Base-by-base conservation (phyloP, 805 yeast genomes). In the Scheffersomyces coipomensis region DNA sequence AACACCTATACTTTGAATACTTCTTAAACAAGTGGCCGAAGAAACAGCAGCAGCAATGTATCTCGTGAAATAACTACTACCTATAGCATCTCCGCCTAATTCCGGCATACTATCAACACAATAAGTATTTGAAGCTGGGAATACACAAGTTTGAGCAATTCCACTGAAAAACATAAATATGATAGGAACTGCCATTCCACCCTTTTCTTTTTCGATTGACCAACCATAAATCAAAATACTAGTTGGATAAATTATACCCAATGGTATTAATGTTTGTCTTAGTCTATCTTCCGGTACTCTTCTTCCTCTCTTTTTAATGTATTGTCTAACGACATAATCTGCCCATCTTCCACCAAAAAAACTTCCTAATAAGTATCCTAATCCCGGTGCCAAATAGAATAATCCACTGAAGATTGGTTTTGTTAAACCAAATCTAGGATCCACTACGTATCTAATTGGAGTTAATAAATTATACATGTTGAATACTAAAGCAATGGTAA, bases 81-180 rank as follows among this genome's bases (percentile, higher is more conserved):
- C 80, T 30, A 79, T 72, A 1, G 79, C 82, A 49, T 73, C 83
- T 16, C 82, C 79, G 24, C 66, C 68, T 32, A 78, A 51, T 23
- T 73, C 65, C 1, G 82, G 81, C 71, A 76, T 64, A 4, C 77
- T 70, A 47, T 79, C 85, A 19, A 78, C 76, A 56, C 82, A 76
- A 49, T 79, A 79, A 2, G 83, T 71, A 47, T 79, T 79, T 29
- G 75, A 50, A 13, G 75, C 66, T 1, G 83, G 81, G 48, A 76
- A 79, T 8, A 68, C 53, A 19, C 71, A 57, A 0, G 81, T 75
- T 50, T 79, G 83, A 0, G 74, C 75, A 33, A 75, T 40, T 0
- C 79, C 83, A 34, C 65, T 61, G 16, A 68, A 19, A 44, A 76
- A 76, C 68, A 78, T 57, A 41, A 67, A 58, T 1, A 78, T 60